A percentile compares a stretch with the other conserved stretches of the same genome.
Conservation (phyloP, 441 rosid genomes). For the Aleurites moluccanus region DNA sequence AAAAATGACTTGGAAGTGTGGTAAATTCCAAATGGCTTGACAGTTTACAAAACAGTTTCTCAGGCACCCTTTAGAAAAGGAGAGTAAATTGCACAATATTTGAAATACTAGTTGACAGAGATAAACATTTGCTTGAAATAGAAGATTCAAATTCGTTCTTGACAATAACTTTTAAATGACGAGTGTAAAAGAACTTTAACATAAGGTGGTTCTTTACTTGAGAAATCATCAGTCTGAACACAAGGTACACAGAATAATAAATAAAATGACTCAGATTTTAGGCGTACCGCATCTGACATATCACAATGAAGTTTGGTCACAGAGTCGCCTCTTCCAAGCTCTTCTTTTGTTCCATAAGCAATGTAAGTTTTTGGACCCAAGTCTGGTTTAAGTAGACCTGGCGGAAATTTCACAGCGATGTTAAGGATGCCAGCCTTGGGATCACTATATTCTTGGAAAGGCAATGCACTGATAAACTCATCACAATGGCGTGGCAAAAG, state of each 20-base stretch:
- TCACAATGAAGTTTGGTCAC: constrained; percentile 94
- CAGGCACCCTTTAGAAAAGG: background rate
- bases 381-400: constrained; percentile 69
- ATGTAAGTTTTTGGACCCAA: constrained; percentile 95
- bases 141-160: background rate
- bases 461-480: constrained; percentile 81
- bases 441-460: constrained; percentile 78
- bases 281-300: constrained; percentile 87
- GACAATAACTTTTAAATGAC: background rate
- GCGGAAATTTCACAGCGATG: constrained; percentile 75
- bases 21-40: background rate
- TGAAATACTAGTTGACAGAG: background rate
- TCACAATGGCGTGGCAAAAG: constrained; percentile 91
- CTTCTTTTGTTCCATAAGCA: constrained; percentile 70
- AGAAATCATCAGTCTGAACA: background rate
- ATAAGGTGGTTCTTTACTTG: background rate
- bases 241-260: background rate
- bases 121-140: background rate
- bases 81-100: background rate
- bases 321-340: constrained; percentile 96
- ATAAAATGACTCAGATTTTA: constrained; percentile 8
- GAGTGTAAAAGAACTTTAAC: background rate
- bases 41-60: background rate
- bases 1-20: background rate
- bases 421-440: constrained; percentile 84